phyloP scores from a whole-genome alignment of 2,329 filamentous ascomycete species.

The Aspergillus felis region DNA sequence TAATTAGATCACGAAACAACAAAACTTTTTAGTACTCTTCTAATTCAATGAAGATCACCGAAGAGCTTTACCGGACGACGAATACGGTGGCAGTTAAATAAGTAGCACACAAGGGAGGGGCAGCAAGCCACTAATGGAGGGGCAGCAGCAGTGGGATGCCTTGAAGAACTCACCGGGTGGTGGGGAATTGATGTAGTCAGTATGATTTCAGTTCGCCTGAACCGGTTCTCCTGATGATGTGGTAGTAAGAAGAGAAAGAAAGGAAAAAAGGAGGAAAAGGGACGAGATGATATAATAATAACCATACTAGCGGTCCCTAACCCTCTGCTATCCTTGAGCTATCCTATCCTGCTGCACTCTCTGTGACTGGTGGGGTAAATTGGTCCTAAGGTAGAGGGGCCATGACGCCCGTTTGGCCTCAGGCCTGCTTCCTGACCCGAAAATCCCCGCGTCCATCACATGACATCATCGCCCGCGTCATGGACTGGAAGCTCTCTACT shows the following conservation, averaged over 20 bases:
- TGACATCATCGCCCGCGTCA: constrained; percentile 18
- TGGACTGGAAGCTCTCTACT: not conserved
- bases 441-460: constrained; percentile 23
- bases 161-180: constrained; percentile 33
- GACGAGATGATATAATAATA: not conserved
- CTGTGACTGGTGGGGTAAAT: constrained; percentile 14
- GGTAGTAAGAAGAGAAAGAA: not conserved
- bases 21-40: not conserved
- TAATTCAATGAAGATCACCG: not conserved
- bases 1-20: constrained; percentile 9
- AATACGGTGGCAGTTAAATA: constrained; percentile 19
- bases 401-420: constrained; percentile 19
- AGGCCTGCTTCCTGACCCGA: constrained; percentile 14
- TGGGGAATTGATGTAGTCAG: constrained; percentile 36
- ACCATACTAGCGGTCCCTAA: not conserved
- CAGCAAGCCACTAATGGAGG: constrained; percentile 16
- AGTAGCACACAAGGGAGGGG: constrained; percentile 11
- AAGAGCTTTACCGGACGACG: constrained; percentile 24
- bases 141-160: constrained; percentile 10
- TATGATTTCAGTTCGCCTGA: constrained; percentile 26
- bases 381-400: not conserved
- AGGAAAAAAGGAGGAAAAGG: not conserved
- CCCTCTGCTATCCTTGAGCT: not conserved
- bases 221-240: not conserved
- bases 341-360: not conserved